These are phyloP conservation scores for Fusarium denticulatum DNA, from an alignment of 2,329 filamentous ascomycete species.

Conservation along the genomic window DNA sequence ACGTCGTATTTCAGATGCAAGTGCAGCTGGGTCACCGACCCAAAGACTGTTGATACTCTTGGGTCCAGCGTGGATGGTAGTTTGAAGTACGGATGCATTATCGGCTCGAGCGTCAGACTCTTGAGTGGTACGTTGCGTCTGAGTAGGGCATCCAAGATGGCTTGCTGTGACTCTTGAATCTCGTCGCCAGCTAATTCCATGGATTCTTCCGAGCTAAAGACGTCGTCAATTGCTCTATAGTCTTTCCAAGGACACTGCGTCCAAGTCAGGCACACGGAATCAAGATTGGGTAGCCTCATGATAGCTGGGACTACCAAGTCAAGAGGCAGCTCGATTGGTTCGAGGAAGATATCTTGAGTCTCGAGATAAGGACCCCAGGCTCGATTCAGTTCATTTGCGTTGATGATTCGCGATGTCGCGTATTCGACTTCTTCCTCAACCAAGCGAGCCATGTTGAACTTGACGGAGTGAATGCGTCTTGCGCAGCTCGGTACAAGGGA, in stretches of 20 bases:
- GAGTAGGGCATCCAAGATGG: conserved; percentile 30
- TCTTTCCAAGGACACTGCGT: conserved; percentile 34
- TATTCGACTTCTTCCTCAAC: conserved; percentile 6
- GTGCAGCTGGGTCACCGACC: conserved; percentile 21
- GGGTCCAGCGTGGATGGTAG: conserved; percentile 10
- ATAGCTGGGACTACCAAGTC: conserved; percentile 26
- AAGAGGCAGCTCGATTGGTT: conserved; percentile 6
- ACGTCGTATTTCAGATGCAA: conserved; percentile 13
- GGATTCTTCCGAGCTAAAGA: conserved; percentile 29
- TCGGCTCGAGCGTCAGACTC: conserved; percentile 33
- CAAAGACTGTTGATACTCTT: conserved; percentile 10
- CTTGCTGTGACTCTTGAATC: conserved; percentile 28
- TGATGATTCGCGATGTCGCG: neutral
- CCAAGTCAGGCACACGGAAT: conserved; percentile 39
- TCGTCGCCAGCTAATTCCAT: conserved; percentile 25
- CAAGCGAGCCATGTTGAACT: conserved; percentile 53
- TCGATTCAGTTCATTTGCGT: neutral
- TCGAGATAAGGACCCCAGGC: conserved; percentile 12
- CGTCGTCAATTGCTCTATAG: neutral
- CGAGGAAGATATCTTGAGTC: conserved; percentile 8
- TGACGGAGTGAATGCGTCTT: conserved; percentile 54
- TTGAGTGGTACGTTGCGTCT: conserved; percentile 23
- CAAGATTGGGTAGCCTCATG: conserved; percentile 31
- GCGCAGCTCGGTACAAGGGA: conserved; percentile 55
- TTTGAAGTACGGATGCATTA: conserved; percentile 10